These are phyloP conservation scores for Chrysoporthe austroafricana DNA, from an alignment of 2,329 filamentous ascomycete species.

Conservation along the genomic window DNA sequence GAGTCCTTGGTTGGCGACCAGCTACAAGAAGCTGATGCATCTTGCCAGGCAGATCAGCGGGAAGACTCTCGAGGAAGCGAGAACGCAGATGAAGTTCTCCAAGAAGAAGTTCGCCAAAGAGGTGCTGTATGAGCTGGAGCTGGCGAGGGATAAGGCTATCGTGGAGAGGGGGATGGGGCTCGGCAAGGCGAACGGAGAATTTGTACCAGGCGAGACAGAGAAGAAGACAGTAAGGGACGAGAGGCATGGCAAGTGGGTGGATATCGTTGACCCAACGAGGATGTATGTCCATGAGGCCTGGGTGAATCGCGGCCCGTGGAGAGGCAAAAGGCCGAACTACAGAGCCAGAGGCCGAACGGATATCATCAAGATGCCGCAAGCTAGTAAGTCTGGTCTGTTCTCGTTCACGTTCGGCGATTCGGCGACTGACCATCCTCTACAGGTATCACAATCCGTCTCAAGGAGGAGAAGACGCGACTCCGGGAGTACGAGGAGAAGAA, in stretches of 20 bases:
- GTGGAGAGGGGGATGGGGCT: constrained; percentile 85
- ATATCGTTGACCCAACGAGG: constrained; percentile 73
- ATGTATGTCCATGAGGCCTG: constrained; percentile 93
- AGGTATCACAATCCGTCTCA: constrained; percentile 81
- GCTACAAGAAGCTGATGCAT: constrained; percentile 87
- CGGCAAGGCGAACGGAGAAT: constrained; percentile 46
- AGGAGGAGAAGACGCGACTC: constrained; percentile 90
- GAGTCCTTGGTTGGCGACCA: constrained; percentile 78
- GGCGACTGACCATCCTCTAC: constrained; percentile 20
- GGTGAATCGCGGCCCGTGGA: constrained; percentile 77
- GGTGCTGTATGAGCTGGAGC: constrained; percentile 76
- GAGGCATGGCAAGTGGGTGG: constrained; percentile 74
- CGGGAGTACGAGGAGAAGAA: constrained; percentile 78
- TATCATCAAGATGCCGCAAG: constrained; percentile 70
- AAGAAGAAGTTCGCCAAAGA: constrained; percentile 90
- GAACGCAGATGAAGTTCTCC: constrained; percentile 92
- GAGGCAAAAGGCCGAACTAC: constrained; percentile 63
- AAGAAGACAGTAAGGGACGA: constrained; percentile 74
- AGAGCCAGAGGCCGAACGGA: constrained; percentile 76
- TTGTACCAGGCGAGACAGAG: constrained; percentile 36
- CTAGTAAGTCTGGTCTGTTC: constrained; percentile 60
- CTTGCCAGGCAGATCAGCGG: constrained; percentile 87
- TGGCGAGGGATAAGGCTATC: constrained; percentile 80
- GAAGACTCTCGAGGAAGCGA: constrained; percentile 92
- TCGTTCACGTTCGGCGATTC: neutral